Base-by-base conservation (phyloP, 495 filamentous ascomycete genomes). In the Aspergillus heteromorphus region DNA sequence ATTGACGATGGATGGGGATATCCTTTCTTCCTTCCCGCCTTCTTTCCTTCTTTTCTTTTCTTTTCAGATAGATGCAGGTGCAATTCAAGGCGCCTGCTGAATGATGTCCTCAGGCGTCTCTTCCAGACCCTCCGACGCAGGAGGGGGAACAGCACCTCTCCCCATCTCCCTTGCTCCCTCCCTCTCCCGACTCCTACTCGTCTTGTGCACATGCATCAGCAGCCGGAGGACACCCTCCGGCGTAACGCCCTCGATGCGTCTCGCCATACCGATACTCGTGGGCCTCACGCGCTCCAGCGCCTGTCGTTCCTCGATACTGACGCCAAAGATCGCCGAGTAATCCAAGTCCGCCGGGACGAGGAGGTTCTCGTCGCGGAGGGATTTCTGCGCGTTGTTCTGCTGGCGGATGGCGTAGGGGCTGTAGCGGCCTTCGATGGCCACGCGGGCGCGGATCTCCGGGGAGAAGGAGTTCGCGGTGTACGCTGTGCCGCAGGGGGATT, bases 231-330 rank as follows among this genome's bases (percentile, higher is more conserved):
- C 72, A 34, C 78, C 78, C 11, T 70, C 66, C 14, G 78, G 78
- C 14, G 79, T 80, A 18, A 89, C 78, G 1, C 93, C 92, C 68
- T 98, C 93, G 48, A 96, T 82, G 9, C 95, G 73, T 47, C 90
- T 73, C 16, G 92, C 92, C 83, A 95, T 92, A 2, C 90, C 95
- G 20, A 98, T 71, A 47, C 79, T 92, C 63, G 91, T 88, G 5
- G 93, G 93, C 38, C 83, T 69, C 9, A 89, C 83, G 19, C 73
- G 73, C 29, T 80, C 73, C n/a, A 98, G 78, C 6, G 85, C 78
- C 10, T 76, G 70, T 60, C 77, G 81, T 75, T 97, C 95, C 57
- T 91, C 91, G 6, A 76, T 78, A 55, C 87, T 90, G 49, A 98
- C 74, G 0, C 91, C 90, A 29, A 75, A 67, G 18, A 98, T 76